These are phyloP conservation scores for Stephania japonica DNA, from an alignment of 164 flowering plant species.

Conservation along the genomic window DNA sequence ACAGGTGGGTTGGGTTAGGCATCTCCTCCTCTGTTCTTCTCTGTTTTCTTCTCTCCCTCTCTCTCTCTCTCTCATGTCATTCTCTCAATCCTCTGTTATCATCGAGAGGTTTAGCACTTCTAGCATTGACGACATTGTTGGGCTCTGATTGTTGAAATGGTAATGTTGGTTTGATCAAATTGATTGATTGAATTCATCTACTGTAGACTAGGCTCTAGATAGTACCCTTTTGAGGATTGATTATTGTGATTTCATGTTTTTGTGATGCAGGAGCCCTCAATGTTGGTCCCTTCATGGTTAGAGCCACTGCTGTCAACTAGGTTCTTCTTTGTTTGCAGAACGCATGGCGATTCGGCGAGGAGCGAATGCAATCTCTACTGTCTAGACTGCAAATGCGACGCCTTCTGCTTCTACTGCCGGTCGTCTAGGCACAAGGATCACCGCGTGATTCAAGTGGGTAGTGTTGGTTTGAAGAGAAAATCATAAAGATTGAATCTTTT, in stretches of 20 bases:
- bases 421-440: conserved; percentile 72
- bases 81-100: not conserved
- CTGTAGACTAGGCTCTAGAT: not conserved
- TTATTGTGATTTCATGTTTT: not conserved
- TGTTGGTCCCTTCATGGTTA: conserved; percentile 80
- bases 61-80: conserved; percentile 6
- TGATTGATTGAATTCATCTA: too few relatives aligned
- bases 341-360: conserved; percentile 64
- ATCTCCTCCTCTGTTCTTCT: conserved; percentile 1
- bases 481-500: too few relatives aligned
- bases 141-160: not conserved
- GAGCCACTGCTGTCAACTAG: conserved; percentile 55
- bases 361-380: conserved; percentile 92
- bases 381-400: conserved; percentile 57
- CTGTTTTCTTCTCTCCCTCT: conserved; percentile 1
- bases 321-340: conserved; percentile 64
- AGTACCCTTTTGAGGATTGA: not conserved
- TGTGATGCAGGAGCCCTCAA: conserved; percentile 23
- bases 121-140: not conserved
- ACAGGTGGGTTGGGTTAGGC: conserved; percentile 29
- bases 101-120: too few relatives aligned
- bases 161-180: not conserved
- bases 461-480: not conserved
- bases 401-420: conserved; percentile 86
- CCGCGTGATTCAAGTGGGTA: conserved; percentile 71